Conservation (phyloP, 176 grass and related monocot species). For the Oryza punctata region DNA sequence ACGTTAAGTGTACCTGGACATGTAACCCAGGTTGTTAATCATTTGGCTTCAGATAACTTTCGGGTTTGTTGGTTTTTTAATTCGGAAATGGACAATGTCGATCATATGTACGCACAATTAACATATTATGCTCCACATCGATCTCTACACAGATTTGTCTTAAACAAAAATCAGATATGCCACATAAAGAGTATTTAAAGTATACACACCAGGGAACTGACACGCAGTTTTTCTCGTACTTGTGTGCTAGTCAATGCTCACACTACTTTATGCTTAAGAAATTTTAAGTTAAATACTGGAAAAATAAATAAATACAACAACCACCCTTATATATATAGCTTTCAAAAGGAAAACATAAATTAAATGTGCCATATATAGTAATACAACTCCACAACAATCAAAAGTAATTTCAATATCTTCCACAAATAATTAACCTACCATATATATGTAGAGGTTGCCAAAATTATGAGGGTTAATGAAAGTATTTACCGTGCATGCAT, state of each 20-base stretch:
- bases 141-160: not conserved
- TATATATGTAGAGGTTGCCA: not conserved
- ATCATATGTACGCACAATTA: not conserved
- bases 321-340: too few relatives aligned
- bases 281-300: not conserved
- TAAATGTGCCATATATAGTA: not conserved
- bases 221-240: not conserved
- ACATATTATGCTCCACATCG: not conserved
- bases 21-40: not conserved
- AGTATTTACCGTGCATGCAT: conserved; percentile 13
- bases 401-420: not conserved
- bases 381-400: not conserved
- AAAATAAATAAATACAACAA: not conserved
- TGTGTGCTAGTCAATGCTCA: conserved; percentile 13
- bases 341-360: not conserved
- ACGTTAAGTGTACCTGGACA: conserved; percentile 41
- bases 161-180: not conserved
- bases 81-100: conserved; percentile 16
- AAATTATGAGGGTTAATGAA: not conserved
- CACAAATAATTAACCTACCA: not conserved
- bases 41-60: conserved; percentile 16
- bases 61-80: conserved; percentile 30
- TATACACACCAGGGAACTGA: not conserved
- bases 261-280: not conserved
- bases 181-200: not conserved